phyloP scores from a whole-genome alignment of 2,329 filamentous ascomycete species.

The Pochonia chlamydosporia region DNA sequence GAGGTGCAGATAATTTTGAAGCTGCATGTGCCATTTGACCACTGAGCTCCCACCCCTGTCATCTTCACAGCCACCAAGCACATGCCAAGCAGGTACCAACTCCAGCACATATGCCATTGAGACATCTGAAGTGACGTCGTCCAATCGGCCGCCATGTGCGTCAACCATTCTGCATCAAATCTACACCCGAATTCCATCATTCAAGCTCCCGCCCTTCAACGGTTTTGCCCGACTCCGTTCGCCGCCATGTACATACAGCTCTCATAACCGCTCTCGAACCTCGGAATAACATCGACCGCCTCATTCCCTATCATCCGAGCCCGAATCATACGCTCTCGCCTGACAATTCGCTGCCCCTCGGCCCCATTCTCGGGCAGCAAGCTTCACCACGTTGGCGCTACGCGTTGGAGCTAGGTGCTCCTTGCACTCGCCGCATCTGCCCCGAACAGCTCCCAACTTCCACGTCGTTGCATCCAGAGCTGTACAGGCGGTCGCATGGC shows the following conservation, averaged over 20 bases:
- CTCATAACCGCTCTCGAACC: no score
- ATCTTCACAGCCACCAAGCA: no score
- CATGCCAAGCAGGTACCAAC: no score
- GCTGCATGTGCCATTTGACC: no score
- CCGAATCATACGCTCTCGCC: neutral
- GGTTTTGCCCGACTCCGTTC: no score
- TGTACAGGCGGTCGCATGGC: constrained; percentile 11
- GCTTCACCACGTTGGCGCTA: constrained; percentile 9
- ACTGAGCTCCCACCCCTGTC: no score
- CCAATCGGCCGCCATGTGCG: constrained; percentile 1
- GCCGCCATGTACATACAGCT: no score
- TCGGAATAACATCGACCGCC: neutral
- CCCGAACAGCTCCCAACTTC: neutral
- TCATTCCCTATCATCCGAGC: neutral
- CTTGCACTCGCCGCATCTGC: neutral
- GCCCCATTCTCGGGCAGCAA: constrained; percentile 1
- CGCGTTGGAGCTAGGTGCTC: constrained; percentile 5
- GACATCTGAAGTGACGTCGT: constrained; percentile 9
- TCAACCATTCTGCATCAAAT: neutral
- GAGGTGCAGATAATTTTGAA: no score
- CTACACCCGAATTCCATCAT: no score
- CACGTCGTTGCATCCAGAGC: neutral
- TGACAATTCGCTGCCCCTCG: neutral
- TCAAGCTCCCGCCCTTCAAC: no score
- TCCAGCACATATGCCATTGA: no score